phyloP scores from a whole-genome alignment of 257 asterid genomes.

The Solanum neorickii region DNA sequence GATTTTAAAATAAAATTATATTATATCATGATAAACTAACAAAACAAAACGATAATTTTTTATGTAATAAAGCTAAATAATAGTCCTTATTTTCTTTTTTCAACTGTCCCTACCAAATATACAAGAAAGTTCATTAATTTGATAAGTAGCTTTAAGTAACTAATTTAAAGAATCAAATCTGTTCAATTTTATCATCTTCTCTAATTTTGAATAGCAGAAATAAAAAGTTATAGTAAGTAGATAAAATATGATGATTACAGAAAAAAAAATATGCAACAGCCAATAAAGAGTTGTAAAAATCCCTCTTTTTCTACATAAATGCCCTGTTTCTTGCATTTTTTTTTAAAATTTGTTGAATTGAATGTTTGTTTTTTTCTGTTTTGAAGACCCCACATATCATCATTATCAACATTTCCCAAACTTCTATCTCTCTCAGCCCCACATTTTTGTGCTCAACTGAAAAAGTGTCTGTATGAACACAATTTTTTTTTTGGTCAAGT shows the following conservation, averaged over 20 bases:
- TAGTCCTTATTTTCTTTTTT: neutral
- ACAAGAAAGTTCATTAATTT: neutral
- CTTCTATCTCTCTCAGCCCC: neutral
- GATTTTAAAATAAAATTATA: too few relatives aligned
- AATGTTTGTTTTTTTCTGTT: neutral
- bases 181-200: neutral
- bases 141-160: neutral
- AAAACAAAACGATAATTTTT: too few relatives aligned
- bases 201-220: neutral
- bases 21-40: too few relatives aligned
- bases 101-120: neutral
- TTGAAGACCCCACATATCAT: neutral
- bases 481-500: neutral
- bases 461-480: neutral
- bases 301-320: neutral
- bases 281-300: neutral
- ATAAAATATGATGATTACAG: too few relatives aligned
- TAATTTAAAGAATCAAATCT: neutral
- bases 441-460: neutral
- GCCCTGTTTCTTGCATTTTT: neutral
- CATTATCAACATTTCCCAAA: neutral
- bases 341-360: neutral
- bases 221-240: too few relatives aligned
- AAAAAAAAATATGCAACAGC: neutral
- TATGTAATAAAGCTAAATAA: too few relatives aligned